phyloP scores from a whole-genome alignment of 257 asterid species.

The Plantago major region DNA sequence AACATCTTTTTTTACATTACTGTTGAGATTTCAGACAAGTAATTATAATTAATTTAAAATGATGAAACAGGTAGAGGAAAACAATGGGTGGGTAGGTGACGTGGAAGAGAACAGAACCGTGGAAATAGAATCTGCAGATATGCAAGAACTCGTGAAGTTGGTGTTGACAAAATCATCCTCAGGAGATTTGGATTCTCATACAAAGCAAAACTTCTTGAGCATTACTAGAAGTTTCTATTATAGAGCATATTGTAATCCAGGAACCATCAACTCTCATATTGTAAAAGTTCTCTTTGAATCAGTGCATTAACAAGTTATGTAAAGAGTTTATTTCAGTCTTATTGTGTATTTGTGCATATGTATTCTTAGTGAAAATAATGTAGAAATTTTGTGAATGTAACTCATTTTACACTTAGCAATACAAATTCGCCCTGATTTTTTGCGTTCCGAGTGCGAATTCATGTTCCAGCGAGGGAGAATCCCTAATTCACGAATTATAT shows the following conservation, averaged over 20 bases:
- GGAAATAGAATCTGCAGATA: conserved; percentile 27
- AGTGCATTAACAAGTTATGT: neutral
- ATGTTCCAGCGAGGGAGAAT: no score
- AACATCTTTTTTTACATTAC: neutral
- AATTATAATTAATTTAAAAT: no score
- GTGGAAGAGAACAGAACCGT: conserved; percentile 7
- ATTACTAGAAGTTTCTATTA: conserved; percentile 41
- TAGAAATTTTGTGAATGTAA: no score
- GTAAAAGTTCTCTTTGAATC: conserved; percentile 44
- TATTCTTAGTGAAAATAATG: no score
- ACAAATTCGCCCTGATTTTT: no score
- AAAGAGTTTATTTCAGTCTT: no score
- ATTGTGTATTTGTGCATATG: no score
- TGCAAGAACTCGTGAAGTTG: conserved; percentile 34
- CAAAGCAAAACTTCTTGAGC: conserved; percentile 35
- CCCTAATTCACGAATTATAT: no score
- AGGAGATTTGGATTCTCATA: conserved; percentile 24
- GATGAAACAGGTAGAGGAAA: neutral
- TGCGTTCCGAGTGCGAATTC: no score
- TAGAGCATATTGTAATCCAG: conserved; percentile 27
- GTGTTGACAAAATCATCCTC: conserved; percentile 25
- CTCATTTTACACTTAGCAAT: no score
- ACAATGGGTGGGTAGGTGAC: neutral
- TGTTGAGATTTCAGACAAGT: neutral
- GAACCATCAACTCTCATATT: conserved; percentile 33